A percentile compares a stretch with the other conserved stretches of the same genome.
Conservation (phyloP, 2,329 filamentous ascomycete species). For the Alternaria sp. region DNA sequence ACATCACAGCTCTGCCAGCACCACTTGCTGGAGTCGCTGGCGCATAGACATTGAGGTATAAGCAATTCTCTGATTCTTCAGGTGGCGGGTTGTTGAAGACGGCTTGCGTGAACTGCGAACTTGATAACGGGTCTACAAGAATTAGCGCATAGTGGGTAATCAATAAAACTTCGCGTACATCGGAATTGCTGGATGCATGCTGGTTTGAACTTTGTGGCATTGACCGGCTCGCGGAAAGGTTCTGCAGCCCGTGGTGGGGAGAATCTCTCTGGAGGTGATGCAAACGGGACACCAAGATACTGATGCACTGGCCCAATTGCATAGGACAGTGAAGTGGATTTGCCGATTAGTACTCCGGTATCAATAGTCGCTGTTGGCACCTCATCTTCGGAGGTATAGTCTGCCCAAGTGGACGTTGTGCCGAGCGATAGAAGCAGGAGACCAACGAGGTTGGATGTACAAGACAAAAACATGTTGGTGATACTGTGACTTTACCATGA, state of each 20-base stretch:
- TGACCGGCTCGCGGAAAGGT: slow-evolving; percentile 26
- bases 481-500: neutral
- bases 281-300: slow-evolving; percentile 45
- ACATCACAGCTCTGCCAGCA: slow-evolving; percentile 37
- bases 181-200: slow-evolving; percentile 41
- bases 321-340: slow-evolving; percentile 33
- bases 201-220: slow-evolving; percentile 28
- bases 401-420: neutral
- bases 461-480: neutral
- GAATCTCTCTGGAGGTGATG: slow-evolving; percentile 41
- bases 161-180: slow-evolving; percentile 19
- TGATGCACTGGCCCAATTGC: slow-evolving; percentile 37
- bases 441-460: neutral
- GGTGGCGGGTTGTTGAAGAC: slow-evolving; percentile 39
- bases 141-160: neutral
- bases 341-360: slow-evolving; percentile 38
- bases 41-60: slow-evolving; percentile 52
- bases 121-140: slow-evolving; percentile 27
- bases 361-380: slow-evolving; percentile 39
- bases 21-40: slow-evolving; percentile 32
- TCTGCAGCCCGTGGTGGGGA: slow-evolving; percentile 27
- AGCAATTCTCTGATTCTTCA: slow-evolving; percentile 51
- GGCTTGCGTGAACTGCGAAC: slow-evolving; percentile 20
- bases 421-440: neutral
- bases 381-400: slow-evolving; percentile 5